Percentiles rank a stretch among this genome's conserved stretches.
Conservation (phyloP, 257 asterid species). For the Osmanthus fragrans region DNA sequence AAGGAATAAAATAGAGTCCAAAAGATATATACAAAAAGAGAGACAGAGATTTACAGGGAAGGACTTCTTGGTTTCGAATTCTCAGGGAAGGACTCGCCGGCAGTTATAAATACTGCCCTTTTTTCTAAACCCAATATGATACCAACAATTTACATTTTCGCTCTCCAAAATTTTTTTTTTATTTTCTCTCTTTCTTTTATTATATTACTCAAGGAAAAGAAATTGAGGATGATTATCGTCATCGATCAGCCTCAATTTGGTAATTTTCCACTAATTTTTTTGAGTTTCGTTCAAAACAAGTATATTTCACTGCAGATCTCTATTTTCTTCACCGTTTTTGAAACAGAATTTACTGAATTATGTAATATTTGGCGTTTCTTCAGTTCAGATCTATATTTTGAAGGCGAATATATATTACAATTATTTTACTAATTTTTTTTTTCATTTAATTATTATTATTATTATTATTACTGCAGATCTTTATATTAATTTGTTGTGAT, state of each 20-base stretch:
- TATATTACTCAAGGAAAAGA: too few species aligned
- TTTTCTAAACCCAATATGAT: constrained; percentile 21
- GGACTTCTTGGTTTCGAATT: constrained; percentile 64
- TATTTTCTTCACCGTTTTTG: neutral
- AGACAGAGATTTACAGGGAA: constrained; percentile 49
- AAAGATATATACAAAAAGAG: neutral
- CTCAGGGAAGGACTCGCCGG: constrained; percentile 95
- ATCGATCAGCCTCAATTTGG: constrained; percentile 52
- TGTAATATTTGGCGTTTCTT: too few species aligned
- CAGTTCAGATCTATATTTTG: neutral
- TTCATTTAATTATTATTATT: neutral
- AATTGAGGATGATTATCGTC: constrained; percentile 59
- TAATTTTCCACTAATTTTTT: constrained; percentile 24
- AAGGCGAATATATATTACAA: neutral
- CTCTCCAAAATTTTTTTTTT: neutral
- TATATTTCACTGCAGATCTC: constrained; percentile 10
- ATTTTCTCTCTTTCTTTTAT: neutral
- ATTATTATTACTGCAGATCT: neutral
- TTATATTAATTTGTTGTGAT: neutral
- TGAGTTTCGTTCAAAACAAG: too few species aligned
- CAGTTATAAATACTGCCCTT: constrained; percentile 63
- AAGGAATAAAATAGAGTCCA: too few species aligned
- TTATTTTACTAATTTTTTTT: neutral
- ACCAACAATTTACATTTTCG: neutral
- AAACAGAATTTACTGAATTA: too few species aligned